Conservation (phyloP, 805 yeast genomes). For the Ogataea nitratoaversa region DNA sequence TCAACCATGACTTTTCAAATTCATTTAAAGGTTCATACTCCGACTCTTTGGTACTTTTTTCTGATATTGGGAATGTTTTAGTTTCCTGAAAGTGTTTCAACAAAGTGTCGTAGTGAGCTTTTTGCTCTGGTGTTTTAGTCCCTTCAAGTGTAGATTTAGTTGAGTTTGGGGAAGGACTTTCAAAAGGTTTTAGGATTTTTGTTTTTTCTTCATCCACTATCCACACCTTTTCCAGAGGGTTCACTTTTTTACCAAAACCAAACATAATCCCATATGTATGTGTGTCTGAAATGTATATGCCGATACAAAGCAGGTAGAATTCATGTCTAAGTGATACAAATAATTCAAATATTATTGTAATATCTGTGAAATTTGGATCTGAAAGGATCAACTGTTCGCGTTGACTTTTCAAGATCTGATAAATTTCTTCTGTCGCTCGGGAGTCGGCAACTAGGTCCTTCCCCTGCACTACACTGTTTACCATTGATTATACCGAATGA, state of each 20-base stretch:
- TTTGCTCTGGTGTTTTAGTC: conserved; percentile 48
- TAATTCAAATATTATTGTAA: no score
- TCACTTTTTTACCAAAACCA: conserved; percentile 24
- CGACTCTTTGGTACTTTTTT: conserved; percentile 33
- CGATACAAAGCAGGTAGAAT: no score
- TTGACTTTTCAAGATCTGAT: no score
- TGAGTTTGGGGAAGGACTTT: conserved; percentile 38
- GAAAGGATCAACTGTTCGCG: no score
- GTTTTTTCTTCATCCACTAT: conserved; percentile 22
- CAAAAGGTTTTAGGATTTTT: conserved; percentile 42
- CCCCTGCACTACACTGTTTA: no score
- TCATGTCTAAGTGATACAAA: no score
- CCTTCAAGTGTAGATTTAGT: conserved; percentile 42
- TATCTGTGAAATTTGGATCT: no score
- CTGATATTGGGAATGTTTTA: conserved; percentile 45
- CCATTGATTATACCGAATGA: no score
- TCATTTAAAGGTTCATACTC: conserved; percentile 36
- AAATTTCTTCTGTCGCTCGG: no score
- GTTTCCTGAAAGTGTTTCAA: conserved; percentile 54
- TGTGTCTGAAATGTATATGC: background rate
- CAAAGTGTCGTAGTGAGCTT: conserved; percentile 53
- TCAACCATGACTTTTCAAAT: conserved; percentile 82
- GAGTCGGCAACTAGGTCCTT: no score
- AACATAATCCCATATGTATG: conserved; percentile 20
- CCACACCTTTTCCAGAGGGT: conserved; percentile 23